Conservation (phyloP, 805 yeast species). For the Candida loeiensis region DNA sequence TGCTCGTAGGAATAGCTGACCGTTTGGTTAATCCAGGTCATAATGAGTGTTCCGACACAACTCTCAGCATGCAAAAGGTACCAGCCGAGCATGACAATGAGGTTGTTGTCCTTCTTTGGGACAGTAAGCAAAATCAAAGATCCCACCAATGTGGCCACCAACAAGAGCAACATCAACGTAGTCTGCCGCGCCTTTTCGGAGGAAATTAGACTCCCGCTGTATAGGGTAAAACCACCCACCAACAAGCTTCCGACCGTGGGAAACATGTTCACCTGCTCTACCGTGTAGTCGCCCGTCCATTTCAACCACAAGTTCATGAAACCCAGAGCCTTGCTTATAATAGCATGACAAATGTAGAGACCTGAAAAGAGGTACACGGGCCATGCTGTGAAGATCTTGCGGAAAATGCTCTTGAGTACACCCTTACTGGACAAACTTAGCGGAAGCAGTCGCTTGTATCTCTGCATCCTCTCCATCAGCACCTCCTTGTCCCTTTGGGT, state of each 20-base stretch:
- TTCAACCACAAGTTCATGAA: constrained; percentile 9
- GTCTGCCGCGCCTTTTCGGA: constrained; percentile 1
- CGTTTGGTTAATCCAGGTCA: constrained; percentile 9
- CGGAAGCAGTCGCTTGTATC: constrained; percentile 5
- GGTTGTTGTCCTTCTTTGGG: constrained; percentile 6
- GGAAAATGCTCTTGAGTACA: not conserved
- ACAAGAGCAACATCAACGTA: not conserved
- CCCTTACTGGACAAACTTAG: not conserved
- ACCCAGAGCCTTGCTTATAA: constrained; percentile 7
- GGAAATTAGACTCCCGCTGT: constrained; percentile 5
- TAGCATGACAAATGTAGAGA: constrained; percentile 9
- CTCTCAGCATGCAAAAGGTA: constrained; percentile 6
- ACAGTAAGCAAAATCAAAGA: not conserved
- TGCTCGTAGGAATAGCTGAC: constrained; percentile 9
- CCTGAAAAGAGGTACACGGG: constrained; percentile 9
- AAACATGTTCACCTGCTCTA: constrained; percentile 4
- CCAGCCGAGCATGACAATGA: constrained; percentile 5
- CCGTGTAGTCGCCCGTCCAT: constrained; percentile 9
- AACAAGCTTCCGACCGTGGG: constrained; percentile 7
- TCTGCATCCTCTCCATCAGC: constrained; percentile 6
- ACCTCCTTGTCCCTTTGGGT: constrained; percentile 6
- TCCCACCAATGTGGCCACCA: constrained; percentile 3
- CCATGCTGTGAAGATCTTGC: constrained; percentile 5
- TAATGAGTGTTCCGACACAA: constrained; percentile 7
- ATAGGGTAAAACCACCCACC: constrained; percentile 4